These are phyloP conservation scores for Saccharomyces pastorianus DNA, from an alignment of 1,139 yeast species.

Conservation along the genomic window DNA sequence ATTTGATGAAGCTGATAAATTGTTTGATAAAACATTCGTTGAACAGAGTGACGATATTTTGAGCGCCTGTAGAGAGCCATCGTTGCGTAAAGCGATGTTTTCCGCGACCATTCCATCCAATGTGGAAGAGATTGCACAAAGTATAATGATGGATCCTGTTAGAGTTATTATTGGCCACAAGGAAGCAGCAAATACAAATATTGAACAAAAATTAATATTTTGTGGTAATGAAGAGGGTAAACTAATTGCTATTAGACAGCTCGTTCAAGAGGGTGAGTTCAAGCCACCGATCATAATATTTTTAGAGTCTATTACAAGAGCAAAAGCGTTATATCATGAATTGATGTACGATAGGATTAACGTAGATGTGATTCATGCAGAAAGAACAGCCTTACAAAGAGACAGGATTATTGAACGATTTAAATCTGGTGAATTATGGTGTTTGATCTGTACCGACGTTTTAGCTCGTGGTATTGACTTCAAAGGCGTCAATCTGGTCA, in stretches of 20 bases:
- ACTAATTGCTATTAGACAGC: conserved; percentile 78
- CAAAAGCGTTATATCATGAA: conserved; percentile 91
- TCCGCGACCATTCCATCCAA: conserved; percentile 95
- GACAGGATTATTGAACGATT: conserved; percentile 77
- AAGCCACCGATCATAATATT: conserved; percentile 91
- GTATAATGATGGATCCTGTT: conserved; percentile 72
- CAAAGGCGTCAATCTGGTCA: conserved; percentile 88
- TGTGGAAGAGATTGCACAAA: conserved; percentile 80
- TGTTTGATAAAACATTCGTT: conserved; percentile 83
- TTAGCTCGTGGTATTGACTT: conserved; percentile 95
- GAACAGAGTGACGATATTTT: conserved; percentile 86
- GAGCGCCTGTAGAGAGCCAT: conserved; percentile 46
- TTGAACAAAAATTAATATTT: conserved; percentile 76
- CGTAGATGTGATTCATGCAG: conserved; percentile 95
- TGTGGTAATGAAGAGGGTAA: conserved; percentile 96
- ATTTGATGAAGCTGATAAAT: conserved; percentile 92
- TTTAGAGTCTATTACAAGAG: conserved; percentile 85
- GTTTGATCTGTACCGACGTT: conserved; percentile 91
- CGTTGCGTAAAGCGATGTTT: conserved; percentile 64
- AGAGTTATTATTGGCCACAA: conserved; percentile 88
- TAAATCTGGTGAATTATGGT: conserved; percentile 89
- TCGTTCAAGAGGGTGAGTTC: conserved; percentile 77
- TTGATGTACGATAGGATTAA: conserved; percentile 81
- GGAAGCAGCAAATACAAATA: conserved; percentile 80
- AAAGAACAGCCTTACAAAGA: conserved; percentile 83